Conservation (phyloP, 768 basidiomycete genomes). For the Russula brevipes region DNA sequence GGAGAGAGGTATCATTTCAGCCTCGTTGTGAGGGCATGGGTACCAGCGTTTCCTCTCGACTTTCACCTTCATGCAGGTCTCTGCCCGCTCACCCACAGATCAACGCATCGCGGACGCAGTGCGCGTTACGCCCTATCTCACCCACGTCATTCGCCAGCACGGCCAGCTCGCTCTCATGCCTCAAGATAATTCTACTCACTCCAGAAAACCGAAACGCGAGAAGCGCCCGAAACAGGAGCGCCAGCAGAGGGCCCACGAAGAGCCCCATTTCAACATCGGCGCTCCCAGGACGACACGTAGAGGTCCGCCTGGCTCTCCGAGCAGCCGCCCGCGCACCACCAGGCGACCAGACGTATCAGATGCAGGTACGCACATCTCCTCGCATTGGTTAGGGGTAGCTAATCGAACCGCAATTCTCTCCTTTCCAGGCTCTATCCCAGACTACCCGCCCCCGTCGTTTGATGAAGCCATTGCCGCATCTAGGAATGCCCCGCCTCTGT, state of each 20-base stretch:
- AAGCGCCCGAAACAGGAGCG: slow-evolving; percentile 24
- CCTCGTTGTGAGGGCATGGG: slow-evolving; percentile 27
- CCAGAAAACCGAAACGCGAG: slow-evolving; percentile 39
- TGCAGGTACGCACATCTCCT: slow-evolving; percentile 28
- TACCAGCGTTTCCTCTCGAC: slow-evolving; percentile 23
- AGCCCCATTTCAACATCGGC: slow-evolving; percentile 26
- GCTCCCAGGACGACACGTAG: slow-evolving; percentile 21
- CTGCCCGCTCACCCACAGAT: slow-evolving; percentile 25
- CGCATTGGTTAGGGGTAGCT: neutral
- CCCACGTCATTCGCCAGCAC: slow-evolving; percentile 50
- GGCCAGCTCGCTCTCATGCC: slow-evolving; percentile 47
- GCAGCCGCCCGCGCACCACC: slow-evolving; percentile 9
- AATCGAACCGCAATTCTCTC: neutral
- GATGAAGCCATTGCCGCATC: slow-evolving; percentile 49
- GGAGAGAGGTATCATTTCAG: slow-evolving; percentile 10
- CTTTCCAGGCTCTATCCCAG: slow-evolving; percentile 36
- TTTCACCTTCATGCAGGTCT: slow-evolving; percentile 23
- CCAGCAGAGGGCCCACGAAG: slow-evolving; percentile 14
- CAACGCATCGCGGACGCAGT: slow-evolving; percentile 29
- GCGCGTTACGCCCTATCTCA: slow-evolving; percentile 49
- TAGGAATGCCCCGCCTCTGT: slow-evolving; percentile 12
- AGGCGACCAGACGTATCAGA: slow-evolving; percentile 31
- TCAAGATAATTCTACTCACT: slow-evolving; percentile 47
- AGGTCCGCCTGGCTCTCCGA: slow-evolving; percentile 21
- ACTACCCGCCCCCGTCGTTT: slow-evolving; percentile 74